Percentiles rank a stretch among this genome's conserved stretches.
Conservation (phyloP, 306 rosid genomes). For the Abrus precatorius region DNA sequence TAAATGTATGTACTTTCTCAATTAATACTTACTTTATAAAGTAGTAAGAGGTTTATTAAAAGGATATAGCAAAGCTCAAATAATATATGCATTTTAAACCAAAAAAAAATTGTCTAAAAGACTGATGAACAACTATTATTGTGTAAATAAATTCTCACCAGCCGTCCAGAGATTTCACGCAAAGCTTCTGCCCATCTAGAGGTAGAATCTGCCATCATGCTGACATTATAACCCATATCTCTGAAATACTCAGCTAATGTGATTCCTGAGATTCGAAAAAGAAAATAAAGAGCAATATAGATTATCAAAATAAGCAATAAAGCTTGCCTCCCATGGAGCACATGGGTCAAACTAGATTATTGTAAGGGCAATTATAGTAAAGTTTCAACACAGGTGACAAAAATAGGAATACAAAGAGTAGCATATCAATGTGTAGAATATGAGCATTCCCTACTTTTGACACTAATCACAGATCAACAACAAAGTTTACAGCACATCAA, state of each 20-base stretch:
- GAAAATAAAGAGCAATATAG: background rate
- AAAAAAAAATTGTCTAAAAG: background rate
- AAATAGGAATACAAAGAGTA: constrained; percentile 38
- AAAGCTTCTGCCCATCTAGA: constrained; percentile 99
- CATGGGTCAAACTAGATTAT: constrained; percentile 14
- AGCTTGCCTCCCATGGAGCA: constrained; percentile 1
- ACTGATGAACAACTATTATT: constrained; percentile 12
- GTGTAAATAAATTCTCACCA: constrained; percentile 67
- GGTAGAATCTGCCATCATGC: constrained; percentile 99
- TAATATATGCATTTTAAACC: constrained; percentile 29
- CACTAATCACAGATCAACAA: constrained; percentile 28
- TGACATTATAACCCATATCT: constrained; percentile 99
- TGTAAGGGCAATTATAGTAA: constrained; percentile 27
- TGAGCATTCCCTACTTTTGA: constrained; percentile 7
- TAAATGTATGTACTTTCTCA: no score
- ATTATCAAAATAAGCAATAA: constrained; percentile 15
- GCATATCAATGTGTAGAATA: constrained; percentile 11
- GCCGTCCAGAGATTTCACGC: constrained; percentile 99
- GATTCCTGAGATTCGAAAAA: constrained; percentile 73
- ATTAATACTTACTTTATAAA: no score
- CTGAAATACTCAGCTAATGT: constrained; percentile 98
- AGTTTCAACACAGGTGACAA: constrained; percentile 24
- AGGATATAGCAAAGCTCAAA: no score
- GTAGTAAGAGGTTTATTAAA: no score
- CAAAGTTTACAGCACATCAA: constrained; percentile 16